Evolutionary conservation across 257 asterid genomes (phyloP), one percentile per base, ranked within the genome.

Genomic region (Anisodus acutangulus): DNA sequence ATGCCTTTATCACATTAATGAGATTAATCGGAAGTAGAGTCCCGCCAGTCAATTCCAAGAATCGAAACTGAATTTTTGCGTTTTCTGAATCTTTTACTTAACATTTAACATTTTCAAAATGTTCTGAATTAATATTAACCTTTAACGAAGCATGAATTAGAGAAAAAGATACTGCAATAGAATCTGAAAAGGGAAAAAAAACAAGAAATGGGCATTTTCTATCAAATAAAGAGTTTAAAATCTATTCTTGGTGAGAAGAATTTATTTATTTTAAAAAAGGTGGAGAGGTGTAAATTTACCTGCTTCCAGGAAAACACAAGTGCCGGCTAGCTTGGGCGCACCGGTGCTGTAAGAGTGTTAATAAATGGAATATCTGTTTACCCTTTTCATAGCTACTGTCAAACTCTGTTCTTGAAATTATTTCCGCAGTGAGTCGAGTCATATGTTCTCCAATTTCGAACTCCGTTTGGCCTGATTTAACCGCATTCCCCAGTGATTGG

Each of bases 251-350:
- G 1, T 63, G 43, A 35, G 15, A 17, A 15, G 13, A 17, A 11
- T 54, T 54, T 11, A 11, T 11, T 53, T 53, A 9, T 10, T 3
- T 9, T 9, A 22, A 22, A 22, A 54, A 62, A 60, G 11, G 13
- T 60, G 12, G 41, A 9, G 16, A 63, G 43, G 5, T 64, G 43
- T 9, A 64, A 26, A 26, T 5, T 74, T 60, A 93, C 99, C 98
- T 90, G 95, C 98, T 93, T 0, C 98, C 98, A 4, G 99, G 99
- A n/a, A 92, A 84, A 85, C 95, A 93, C 59, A 95, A 84, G 85
- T 93, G 94, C 22, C 95, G 89, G 85, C 89, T 91, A 2, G 99
- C 81, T 83, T 87, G 91, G 2, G 98, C 94, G 9, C 93, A 92
- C 7, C 89, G 93, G 4, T 88, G 86, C 31, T 96, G 99, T 51